Evolutionary conservation across 805 yeast species (phyloP), one percentile per base, ranked within the genome.

Genomic region (Sugiyamaella qingdaonensis): DNA sequence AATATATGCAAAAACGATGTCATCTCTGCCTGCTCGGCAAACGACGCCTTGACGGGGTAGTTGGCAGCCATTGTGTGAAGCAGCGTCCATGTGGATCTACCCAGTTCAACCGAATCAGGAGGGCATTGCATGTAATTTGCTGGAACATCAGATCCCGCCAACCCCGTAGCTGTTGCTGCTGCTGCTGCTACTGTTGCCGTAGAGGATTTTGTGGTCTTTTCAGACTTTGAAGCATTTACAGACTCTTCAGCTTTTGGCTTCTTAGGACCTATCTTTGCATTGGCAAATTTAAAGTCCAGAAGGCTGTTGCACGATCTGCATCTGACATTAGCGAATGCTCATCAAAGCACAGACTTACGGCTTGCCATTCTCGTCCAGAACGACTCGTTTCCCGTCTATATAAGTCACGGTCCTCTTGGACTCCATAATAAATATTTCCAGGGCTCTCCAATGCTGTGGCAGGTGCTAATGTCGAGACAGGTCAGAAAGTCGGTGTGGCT

Each of bases 281-380:
- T 78, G 4, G 84, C 92, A 66, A 79, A 72, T 66, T 83, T 84
- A 69, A 92, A 92, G 65, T 92, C 97, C 41, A 82, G 68, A 35
- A 92, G 70, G 0, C 90, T 70, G 69, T 91, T 91, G 67, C 99
- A 92, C 1, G 96, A 73, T 49, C 97, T 92, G 65, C 99, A 92
- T 54, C 86, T 82, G 24, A 16, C 10, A 33, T 18, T n/a, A 32
- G 27, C 24, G 14, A 2, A 4, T 18, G 24, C 16, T 24, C 9
- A 34, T 11, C 48, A 10, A 14, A 21, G 13, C 37, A 7, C 43
- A 55, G n/a, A 81, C 94, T 66, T 75, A 87, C 90, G 97, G 97
- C 68, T 88, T 91, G 0, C 98, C 98, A 68, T 92, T 85, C 65
- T 88, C 84, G 64, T 88, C 97, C 53, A 87, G 81, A 19, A 88